Evolutionary conservation across 2,329 filamentous ascomycete species (phyloP), one percentile per base, ranked within the genome.

Genomic region (Helotiales sp.): DNA sequence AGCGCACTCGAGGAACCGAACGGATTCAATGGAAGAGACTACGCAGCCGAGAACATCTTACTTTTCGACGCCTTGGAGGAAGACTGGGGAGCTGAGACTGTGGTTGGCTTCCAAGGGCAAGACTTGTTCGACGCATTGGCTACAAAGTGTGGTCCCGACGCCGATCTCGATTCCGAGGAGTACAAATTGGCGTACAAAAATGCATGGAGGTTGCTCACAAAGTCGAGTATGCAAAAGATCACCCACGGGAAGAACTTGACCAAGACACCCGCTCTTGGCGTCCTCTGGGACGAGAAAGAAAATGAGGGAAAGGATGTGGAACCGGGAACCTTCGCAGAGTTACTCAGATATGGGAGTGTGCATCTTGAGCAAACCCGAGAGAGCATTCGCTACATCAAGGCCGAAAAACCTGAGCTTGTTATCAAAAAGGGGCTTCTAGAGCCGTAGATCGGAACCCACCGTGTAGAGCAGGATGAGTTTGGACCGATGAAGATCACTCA

Each of bases 1-100:
- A 76, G 78, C 26, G 76, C 76, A 66, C 74, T 80, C 22, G 68
- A 77, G 20, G 79, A 80, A 32, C 74, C 76, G 1, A 76, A 79
- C 26, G 79, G 76, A 2, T 79, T 78, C 54, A 76, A 77, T 30
- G 79, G 78, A 0, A 71, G 73, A 13, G 76, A 77, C 40, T 80
- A 79, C 65, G 77, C 71, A 63, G 69, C 72, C 7, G 75, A 78
- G 20, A 75, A 75, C 30, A 75, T 79, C 52, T 69, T 78, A 20
- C 71, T 78, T 11, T 75, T 75, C 60, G 74, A 77, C 6, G 76
- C 74, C 3, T 59, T 78, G 0, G 71, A 76, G 40, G 78, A 75
- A 52, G 68, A 68, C 32, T 72, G 66, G 50, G 67, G 77, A 43
- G 76, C 77, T 45, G 74, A 77, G 61, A 73, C 72, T 40, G 70